A percentile compares a stretch with the other conserved stretches of the same genome.
Conservation (phyloP, 1,284 basidiomycete species). For the Cutaneotrichosporon dermatis region DNA sequence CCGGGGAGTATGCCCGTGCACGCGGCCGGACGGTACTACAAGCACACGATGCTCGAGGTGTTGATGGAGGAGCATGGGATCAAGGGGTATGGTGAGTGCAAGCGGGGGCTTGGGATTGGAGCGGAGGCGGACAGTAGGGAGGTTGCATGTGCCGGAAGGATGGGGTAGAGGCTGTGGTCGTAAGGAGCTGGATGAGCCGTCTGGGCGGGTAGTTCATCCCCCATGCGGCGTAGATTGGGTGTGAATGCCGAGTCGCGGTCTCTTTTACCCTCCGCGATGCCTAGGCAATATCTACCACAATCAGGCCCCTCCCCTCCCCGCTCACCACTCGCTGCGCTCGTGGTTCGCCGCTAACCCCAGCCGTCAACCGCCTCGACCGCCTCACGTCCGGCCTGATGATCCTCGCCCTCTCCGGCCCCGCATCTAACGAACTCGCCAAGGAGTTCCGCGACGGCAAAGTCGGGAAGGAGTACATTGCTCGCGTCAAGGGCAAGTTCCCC, state of each 20-base stretch:
- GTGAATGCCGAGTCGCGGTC: too few species aligned
- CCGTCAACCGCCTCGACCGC: conserved; percentile 90
- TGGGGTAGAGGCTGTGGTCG: too few species aligned
- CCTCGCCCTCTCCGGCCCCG: conserved; percentile 68
- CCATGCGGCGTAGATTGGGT: too few species aligned
- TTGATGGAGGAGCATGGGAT: conserved; percentile 79
- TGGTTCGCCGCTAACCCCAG: conserved; percentile 50
- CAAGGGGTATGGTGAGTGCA: conserved; percentile 50
- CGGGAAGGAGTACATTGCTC: conserved; percentile 85
- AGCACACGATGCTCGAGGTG: conserved; percentile 83
- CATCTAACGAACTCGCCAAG: conserved; percentile 67
- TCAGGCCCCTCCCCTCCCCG: too few species aligned
- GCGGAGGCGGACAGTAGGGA: too few species aligned
- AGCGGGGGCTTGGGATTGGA: too few species aligned
- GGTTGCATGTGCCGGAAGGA: too few species aligned
- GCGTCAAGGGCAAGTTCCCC: conserved; percentile 78
- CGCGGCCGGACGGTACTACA: conserved; percentile 79
- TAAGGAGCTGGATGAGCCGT: too few species aligned
- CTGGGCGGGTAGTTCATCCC: too few species aligned
- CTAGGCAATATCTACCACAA: too few species aligned
- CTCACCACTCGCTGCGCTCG: not conserved
- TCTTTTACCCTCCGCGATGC: too few species aligned
- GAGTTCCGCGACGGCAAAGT: conserved; percentile 79
- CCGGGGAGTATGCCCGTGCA: conserved; percentile 91
- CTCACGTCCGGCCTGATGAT: conserved; percentile 97